Percentiles rank a stretch among this genome's conserved stretches.
Conservation (phyloP, 345 rosid species). For the Melaleuca alternifolia region DNA sequence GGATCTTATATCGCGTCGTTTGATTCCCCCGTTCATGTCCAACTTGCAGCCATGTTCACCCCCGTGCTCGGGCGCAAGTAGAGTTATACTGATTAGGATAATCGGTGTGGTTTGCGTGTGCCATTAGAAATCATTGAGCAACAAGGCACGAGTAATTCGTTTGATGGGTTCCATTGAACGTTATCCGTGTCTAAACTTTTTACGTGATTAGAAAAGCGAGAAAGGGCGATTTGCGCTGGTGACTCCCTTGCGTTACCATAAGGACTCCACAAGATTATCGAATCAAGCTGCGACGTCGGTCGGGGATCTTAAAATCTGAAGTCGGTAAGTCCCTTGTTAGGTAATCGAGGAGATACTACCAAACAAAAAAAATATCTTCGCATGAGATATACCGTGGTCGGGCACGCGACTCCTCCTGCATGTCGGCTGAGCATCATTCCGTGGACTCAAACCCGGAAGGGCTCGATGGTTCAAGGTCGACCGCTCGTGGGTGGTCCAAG, state of each 20-base stretch:
- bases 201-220: too few relatives aligned
- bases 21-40: not conserved
- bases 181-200: not conserved
- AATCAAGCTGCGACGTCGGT: rapidly evolving
- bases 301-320: not conserved
- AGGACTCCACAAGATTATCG: not conserved
- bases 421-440: not conserved
- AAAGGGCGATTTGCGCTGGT: not conserved
- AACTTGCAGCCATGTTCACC: not conserved
- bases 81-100: rapidly evolving
- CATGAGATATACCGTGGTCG: not conserved
- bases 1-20: not conserved
- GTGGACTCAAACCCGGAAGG: too few relatives aligned
- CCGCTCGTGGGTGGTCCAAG: not conserved
- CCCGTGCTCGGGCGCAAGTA: not conserved
- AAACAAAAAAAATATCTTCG: not conserved
- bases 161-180: not conserved
- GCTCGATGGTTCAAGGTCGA: not conserved
- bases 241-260: rapidly evolving
- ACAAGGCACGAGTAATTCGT: not conserved
- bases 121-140: rapidly evolving
- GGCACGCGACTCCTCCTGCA: not conserved
- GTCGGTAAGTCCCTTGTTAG: not conserved
- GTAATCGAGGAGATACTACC: not conserved
- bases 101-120: rapidly evolving